Evolutionary conservation across 2,329 filamentous ascomycete genomes (phyloP).

Genomic region (Colletotrichum lupini): DNA sequence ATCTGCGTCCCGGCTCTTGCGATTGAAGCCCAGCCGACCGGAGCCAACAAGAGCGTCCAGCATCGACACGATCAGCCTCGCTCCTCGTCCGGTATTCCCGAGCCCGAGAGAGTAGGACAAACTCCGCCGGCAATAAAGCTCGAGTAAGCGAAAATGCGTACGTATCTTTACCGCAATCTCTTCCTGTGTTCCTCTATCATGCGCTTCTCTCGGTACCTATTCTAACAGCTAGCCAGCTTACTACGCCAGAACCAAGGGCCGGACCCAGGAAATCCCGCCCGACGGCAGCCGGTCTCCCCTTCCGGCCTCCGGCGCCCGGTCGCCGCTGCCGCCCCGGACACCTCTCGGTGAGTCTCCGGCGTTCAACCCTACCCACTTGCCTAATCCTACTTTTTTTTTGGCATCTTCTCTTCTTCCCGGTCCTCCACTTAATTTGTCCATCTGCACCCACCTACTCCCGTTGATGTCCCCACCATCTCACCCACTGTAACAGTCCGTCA

Average conservation of each 20-base stretch:
- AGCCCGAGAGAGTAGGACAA: background rate
- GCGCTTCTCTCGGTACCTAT: background rate
- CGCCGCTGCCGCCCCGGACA: conserved; percentile 30
- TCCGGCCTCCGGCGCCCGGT: conserved; percentile 26
- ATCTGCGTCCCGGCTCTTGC: background rate
- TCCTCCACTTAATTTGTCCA: background rate
- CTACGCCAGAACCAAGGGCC: conserved; percentile 33
- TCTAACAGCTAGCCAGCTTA: conserved; percentile 16
- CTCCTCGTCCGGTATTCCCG: background rate
- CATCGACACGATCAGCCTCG: background rate
- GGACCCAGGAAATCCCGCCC: conserved; percentile 33
- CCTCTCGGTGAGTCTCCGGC: conserved; percentile 23
- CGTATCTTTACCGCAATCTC: background rate
- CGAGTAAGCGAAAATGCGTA: background rate
- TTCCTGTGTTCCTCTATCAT: background rate
- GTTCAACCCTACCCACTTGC: conserved; percentile 14
- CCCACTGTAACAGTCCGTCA: background rate
- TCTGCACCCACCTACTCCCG: background rate
- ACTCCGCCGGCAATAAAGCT: background rate
- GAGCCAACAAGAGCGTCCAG: background rate
- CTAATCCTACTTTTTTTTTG: background rate
- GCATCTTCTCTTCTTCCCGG: background rate
- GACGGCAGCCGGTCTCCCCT: conserved; percentile 30
- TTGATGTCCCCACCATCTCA: background rate
- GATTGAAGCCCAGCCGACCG: background rate